These are phyloP conservation scores for Oryza glaberrima DNA, from an alignment of 176 grass and related monocot genomes.

Conservation along the genomic window DNA sequence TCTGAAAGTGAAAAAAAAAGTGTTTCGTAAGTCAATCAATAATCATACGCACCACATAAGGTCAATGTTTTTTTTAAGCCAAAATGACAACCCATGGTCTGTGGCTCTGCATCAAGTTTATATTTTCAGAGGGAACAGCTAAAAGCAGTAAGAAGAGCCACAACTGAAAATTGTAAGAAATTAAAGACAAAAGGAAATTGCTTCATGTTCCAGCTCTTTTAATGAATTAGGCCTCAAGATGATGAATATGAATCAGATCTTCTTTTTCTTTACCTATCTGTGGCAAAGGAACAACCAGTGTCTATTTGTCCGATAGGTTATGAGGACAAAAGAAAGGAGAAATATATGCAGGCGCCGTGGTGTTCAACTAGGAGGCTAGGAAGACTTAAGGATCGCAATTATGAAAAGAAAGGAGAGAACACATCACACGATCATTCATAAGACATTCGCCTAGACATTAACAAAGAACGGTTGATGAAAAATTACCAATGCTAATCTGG, in stretches of 20 bases:
- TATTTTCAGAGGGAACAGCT: not conserved
- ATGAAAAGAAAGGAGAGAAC: too few species aligned
- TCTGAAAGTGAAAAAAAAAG: constrained; percentile 44
- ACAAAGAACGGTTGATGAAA: not conserved
- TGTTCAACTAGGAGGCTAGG: not conserved
- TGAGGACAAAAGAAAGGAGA: not conserved
- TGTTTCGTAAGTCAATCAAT: not conserved
- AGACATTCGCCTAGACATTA: not conserved
- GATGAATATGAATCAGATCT: not conserved
- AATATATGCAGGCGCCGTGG: not conserved
- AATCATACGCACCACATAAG: not conserved
- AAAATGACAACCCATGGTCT: not conserved
- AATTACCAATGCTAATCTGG: constrained; percentile 34
- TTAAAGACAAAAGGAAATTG: not conserved
- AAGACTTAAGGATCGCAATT: too few species aligned
- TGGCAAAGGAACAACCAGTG: not conserved
- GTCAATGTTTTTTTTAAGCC: not conserved
- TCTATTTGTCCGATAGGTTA: not conserved
- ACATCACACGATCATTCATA: too few species aligned
- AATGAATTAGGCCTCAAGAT: not conserved
- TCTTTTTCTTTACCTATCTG: not conserved
- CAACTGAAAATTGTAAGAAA: constrained; percentile 7
- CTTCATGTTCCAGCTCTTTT: not conserved
- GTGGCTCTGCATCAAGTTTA: not conserved
- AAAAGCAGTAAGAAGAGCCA: constrained; percentile 24